A percentile compares a stretch with the other conserved stretches of the same genome.
phyloP scores from a whole-genome alignment of 2,329 filamentous ascomycete genomes.

The Penicillium oxalicum region DNA sequence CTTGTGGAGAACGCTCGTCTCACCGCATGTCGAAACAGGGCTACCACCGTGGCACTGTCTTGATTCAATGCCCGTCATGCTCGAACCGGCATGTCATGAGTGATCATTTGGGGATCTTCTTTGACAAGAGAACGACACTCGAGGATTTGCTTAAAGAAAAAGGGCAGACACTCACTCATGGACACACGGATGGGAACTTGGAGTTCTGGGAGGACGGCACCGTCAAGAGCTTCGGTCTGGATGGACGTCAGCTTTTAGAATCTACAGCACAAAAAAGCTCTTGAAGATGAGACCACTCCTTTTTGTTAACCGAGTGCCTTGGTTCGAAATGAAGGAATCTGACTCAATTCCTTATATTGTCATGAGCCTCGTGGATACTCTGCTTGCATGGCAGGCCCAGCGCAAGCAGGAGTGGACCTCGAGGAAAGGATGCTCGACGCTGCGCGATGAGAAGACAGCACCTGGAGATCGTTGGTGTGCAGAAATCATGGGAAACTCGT shows the following conservation, averaged over 20 bases:
- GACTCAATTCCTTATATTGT: neutral
- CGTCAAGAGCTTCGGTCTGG: conserved; percentile 20
- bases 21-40: conserved; percentile 90
- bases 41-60: conserved; percentile 82
- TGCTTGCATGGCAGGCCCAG: too few species aligned
- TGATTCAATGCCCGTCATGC: conserved; percentile 84
- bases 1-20: conserved; percentile 71
- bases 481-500: too few species aligned
- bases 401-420: too few species aligned
- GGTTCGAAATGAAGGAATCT: neutral
- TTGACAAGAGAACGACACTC: conserved; percentile 37
- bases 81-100: conserved; percentile 84
- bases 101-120: conserved; percentile 69
- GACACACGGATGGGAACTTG: conserved; percentile 72
- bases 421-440: too few species aligned
- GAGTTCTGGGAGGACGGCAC: conserved; percentile 83
- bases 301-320: neutral
- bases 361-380: too few species aligned
- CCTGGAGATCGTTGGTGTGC: too few species aligned
- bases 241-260: conserved; percentile 9
- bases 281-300: neutral
- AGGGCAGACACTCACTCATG: conserved; percentile 70
- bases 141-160: conserved; percentile 39
- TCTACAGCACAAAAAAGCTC: conserved; percentile 8
- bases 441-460: too few species aligned